A percentile compares a stretch with the other conserved stretches of the same genome.
phyloP scores from a whole-genome alignment of 192 early-diverging fungal species.

The Backusella morwellensis region DNA sequence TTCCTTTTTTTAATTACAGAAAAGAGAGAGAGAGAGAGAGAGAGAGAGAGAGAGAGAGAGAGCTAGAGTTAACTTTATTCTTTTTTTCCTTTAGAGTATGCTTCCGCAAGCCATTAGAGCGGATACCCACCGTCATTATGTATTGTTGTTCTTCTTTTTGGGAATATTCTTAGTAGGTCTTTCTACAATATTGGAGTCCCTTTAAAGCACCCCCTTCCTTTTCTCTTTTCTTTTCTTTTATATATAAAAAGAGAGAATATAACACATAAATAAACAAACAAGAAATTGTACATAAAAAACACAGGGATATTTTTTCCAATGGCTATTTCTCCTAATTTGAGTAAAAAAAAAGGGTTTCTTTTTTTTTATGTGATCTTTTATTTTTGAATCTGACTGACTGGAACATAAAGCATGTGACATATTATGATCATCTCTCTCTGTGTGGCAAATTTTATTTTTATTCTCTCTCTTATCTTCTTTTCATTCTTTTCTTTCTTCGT shows the following conservation, averaged over 20 bases:
- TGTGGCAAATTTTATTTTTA: neutral
- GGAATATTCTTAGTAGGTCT: conserved; percentile 28
- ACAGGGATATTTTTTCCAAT: neutral
- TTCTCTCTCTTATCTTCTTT: neutral
- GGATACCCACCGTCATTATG: conserved; percentile 7
- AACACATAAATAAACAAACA: neutral
- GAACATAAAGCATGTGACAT: neutral
- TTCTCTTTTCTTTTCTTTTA: neutral
- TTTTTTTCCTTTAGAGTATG: conserved; percentile 22
- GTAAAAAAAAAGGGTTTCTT: neutral
- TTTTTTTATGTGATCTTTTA: neutral
- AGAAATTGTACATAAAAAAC: neutral
- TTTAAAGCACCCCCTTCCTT: neutral
- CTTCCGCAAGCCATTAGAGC: conserved; percentile 23
- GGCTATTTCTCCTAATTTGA: neutral
- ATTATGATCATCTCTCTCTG: neutral
- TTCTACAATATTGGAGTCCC: conserved; percentile 16
- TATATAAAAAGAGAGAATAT: neutral
- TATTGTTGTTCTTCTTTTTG: conserved; percentile 29
- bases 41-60: neutral
- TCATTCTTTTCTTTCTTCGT: neutral
- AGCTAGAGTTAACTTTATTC: neutral
- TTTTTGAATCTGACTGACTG: neutral
- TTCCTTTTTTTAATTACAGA: neutral
- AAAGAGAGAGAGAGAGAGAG: neutral